phyloP scores from a whole-genome alignment of 306 rosid species.

The Pueraria montana region DNA sequence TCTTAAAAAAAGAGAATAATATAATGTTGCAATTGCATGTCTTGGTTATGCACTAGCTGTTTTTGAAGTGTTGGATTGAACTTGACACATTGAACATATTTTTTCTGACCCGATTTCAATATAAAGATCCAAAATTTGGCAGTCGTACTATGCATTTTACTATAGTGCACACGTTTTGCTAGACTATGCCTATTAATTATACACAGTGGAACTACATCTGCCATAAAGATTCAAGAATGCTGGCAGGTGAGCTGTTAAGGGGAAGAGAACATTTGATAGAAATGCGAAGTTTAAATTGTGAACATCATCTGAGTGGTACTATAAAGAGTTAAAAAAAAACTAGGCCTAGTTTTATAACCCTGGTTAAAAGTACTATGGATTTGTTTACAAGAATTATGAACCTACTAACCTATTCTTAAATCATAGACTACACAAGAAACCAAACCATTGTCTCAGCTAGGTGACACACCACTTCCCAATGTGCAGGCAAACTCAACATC shows the following conservation, averaged over 20 bases:
- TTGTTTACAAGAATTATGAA: not conserved
- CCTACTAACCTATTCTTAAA: not conserved
- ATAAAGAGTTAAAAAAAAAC: not conserved
- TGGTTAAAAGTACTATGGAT: not conserved
- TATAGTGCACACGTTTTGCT: not conserved
- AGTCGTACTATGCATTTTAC: constrained; percentile 25
- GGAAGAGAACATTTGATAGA: constrained; percentile 2
- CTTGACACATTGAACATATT: constrained; percentile 6
- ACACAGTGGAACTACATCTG: not conserved
- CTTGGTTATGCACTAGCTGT: not conserved
- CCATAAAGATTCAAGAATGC: not conserved
- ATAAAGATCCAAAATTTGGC: constrained; percentile 36
- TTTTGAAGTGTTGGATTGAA: constrained; percentile 16
- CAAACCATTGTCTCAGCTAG: constrained; percentile 15
- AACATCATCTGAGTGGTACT: not conserved
- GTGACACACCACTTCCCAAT: not conserved
- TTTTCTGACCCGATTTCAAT: constrained; percentile 5
- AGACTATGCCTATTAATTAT: not conserved
- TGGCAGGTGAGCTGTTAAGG: not conserved
- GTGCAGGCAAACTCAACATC: constrained; percentile 28
- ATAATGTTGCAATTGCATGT: constrained; percentile 4
- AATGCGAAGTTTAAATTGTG: not conserved
- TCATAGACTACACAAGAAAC: not conserved
- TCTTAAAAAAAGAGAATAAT: not conserved
- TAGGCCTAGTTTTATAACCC: not conserved